A percentile compares a stretch with the other conserved stretches of the same genome.
These are phyloP conservation scores for Debaryomyces tyrocola DNA, from an alignment of 805 yeast genomes.

Conservation along the genomic window DNA sequence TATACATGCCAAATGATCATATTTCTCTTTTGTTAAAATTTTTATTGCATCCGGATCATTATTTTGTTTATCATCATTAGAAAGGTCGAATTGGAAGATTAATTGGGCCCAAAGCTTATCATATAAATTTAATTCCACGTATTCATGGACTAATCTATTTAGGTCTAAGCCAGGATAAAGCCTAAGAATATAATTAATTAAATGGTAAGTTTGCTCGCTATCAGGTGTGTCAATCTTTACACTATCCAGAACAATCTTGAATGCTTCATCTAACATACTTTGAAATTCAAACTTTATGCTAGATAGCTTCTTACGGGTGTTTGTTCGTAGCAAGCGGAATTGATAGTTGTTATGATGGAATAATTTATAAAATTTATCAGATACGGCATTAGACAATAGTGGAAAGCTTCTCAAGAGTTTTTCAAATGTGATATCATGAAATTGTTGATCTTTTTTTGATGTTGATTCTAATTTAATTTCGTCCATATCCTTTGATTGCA, in stretches of 20 bases:
- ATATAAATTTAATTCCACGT: constrained; percentile 69
- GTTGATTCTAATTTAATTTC: not conserved
- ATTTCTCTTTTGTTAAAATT: constrained; percentile 28
- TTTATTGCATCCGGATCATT: constrained; percentile 26
- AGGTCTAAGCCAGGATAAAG: constrained; percentile 45
- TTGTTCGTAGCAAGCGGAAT: constrained; percentile 28
- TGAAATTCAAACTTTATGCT: constrained; percentile 32
- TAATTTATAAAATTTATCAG: constrained; percentile 35
- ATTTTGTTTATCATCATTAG: constrained; percentile 19
- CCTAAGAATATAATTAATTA: constrained; percentile 28
- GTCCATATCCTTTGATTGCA: not conserved
- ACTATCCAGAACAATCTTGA: constrained; percentile 37
- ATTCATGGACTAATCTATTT: constrained; percentile 58
- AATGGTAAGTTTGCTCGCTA: constrained; percentile 32
- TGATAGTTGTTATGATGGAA: constrained; percentile 43
- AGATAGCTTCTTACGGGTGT: constrained; percentile 24
- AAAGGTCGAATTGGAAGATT: constrained; percentile 30
- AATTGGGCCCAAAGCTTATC: constrained; percentile 63
- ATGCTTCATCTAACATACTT: constrained; percentile 34
- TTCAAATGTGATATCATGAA: constrained; percentile 29
- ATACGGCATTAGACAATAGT: constrained; percentile 38
- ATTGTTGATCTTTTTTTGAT: not conserved
- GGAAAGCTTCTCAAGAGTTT: constrained; percentile 38
- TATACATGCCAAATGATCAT: constrained; percentile 35
- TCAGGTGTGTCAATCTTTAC: constrained; percentile 33